These are phyloP conservation scores for Nakataea oryzae DNA, from an alignment of 2,329 filamentous ascomycete genomes.

Conservation along the genomic window DNA sequence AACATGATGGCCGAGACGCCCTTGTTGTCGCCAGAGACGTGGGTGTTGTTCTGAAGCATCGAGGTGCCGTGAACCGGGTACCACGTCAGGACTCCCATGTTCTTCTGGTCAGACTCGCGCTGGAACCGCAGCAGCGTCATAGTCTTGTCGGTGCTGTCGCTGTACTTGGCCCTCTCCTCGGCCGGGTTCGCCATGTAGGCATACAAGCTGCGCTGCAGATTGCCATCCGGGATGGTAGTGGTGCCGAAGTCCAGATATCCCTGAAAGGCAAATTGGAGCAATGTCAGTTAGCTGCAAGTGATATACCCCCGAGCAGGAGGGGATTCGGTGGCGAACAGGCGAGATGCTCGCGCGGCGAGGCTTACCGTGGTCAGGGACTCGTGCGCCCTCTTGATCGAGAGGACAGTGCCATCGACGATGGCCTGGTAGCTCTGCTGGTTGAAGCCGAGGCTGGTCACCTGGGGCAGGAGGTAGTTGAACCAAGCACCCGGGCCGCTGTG, in stretches of 20 bases:
- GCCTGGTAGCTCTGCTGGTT: conserved; percentile 78
- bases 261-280: conserved; percentile 6
- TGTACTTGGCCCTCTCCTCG: conserved; percentile 62
- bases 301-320: conserved; percentile 5
- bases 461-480: conserved; percentile 88
- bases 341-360: not conserved
- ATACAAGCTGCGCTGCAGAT: conserved; percentile 82
- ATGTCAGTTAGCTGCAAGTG: too few species aligned
- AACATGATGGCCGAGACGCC: conserved; percentile 81
- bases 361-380: conserved; percentile 48
- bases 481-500: conserved; percentile 87
- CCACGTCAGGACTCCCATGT: conserved; percentile 77
- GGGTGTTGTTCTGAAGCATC: conserved; percentile 81
- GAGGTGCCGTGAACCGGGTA: conserved; percentile 90
- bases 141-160: conserved; percentile 46
- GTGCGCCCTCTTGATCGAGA: conserved; percentile 77
- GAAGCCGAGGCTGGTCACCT: conserved; percentile 82
- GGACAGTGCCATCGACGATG: conserved; percentile 74
- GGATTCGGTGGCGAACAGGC: not conserved
- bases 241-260: conserved; percentile 63
- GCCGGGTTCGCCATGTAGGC: conserved; percentile 81
- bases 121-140: conserved; percentile 74
- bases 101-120: conserved; percentile 62
- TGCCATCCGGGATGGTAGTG: conserved; percentile 61
- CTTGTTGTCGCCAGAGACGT: conserved; percentile 93